These are phyloP conservation scores for Trichoderma oligosporum DNA, from an alignment of 2,329 filamentous ascomycete species.

Conservation along the genomic window DNA sequence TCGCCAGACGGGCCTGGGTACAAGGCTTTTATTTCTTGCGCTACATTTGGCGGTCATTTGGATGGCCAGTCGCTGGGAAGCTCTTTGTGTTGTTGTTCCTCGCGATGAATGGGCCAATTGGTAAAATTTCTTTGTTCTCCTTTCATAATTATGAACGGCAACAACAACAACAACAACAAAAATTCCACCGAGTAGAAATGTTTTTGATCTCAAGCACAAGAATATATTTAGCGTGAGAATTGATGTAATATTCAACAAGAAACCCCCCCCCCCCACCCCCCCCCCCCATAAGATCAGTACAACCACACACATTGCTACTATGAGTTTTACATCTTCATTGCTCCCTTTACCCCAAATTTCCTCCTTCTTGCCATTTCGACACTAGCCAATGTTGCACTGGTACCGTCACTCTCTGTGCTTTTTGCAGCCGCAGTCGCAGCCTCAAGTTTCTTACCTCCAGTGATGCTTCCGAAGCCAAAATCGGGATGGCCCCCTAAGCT, in stretches of 20 bases:
- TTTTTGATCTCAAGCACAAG: neutral
- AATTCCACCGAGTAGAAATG: no score
- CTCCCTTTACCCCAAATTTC: conserved; percentile 25
- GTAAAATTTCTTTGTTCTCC: conserved; percentile 20
- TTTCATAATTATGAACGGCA: neutral
- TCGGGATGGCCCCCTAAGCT: conserved; percentile 62
- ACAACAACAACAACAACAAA: no score
- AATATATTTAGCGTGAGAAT: neutral
- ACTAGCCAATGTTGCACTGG: conserved; percentile 21
- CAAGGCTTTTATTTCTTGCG: conserved; percentile 31
- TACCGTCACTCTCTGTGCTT: neutral
- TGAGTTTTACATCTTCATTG: conserved; percentile 23
- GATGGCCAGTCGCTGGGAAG: conserved; percentile 34
- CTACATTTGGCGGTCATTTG: conserved; percentile 36
- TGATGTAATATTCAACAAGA: neutral
- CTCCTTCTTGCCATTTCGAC: conserved; percentile 31
- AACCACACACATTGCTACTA: neutral
- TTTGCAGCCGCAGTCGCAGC: conserved; percentile 20
- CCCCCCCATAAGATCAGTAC: no score
- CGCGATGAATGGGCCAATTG: conserved; percentile 32
- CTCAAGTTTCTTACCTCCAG: conserved; percentile 34
- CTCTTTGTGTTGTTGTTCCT: conserved; percentile 31
- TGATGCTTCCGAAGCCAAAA: conserved; percentile 56
- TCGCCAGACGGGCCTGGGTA: conserved; percentile 31
- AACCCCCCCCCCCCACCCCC: no score